Evolutionary conservation across 2,329 filamentous ascomycete genomes (phyloP), one percentile per base, ranked within the genome.

Genomic region (Lachnellula hyalina): DNA sequence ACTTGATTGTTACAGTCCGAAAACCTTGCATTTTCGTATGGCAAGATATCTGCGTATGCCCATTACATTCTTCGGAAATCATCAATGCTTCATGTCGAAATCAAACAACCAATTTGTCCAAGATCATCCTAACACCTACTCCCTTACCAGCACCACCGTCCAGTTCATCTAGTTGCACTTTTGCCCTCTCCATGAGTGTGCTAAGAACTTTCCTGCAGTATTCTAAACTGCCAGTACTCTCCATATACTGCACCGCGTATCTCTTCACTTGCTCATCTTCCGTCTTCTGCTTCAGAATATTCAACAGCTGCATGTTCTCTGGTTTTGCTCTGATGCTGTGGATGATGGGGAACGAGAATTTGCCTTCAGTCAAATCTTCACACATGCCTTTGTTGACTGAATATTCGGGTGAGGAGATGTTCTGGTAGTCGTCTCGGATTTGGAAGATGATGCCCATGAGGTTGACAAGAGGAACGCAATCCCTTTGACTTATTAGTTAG

Each of bases 271-370:
- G 87, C 47, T 89, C 84, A 65, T 96, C 88, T 19, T 79, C 81
- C 1, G 92, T 91, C 73, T 91, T 93, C 72, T 96, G 92, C 72
- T 90, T 90, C 42, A 97, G 77, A 53, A 97, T 96, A 68, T 94
- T 96, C 71, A 96, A 82, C 53, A 99, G 81, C 66, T 95, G 86
- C 63, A 88, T 77, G 68, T 91, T 89, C 32, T 75, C 73, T 17
- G 83, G 89, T 68, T 91, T 82, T 56, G 86, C 76, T 57, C 89
- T 88, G 63, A 97, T 95, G 70, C 88, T 87, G 74, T 97, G 93
- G 66, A 97, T 96, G 66, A 97, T 86, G 41, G 92, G 91, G 70
- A 96, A 96, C 25, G 87, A 93, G 75, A 96, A 96, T 78, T 97
- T 97, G 60, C 93, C 93, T 75, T 97, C 94, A 1, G 91, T 96